Evolutionary conservation across 2,329 filamentous ascomycete species (phyloP), one percentile per base, ranked within the genome.

Genomic region (Beauveria varroae): DNA sequence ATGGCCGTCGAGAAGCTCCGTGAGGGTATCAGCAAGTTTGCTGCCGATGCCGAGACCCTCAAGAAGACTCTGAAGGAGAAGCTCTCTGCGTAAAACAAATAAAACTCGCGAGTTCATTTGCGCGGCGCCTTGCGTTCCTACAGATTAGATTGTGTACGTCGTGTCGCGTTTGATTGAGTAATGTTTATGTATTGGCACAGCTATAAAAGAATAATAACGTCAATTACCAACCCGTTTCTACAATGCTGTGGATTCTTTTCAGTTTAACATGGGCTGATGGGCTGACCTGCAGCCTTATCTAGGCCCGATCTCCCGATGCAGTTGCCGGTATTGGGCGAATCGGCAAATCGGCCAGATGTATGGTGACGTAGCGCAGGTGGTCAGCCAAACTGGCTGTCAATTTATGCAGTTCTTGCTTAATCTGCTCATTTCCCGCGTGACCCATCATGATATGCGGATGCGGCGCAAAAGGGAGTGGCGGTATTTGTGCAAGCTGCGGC

Each of bases 1-100:
- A 99, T 99, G 95, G 95, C 91, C 66, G 91, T 96, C 68, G 93
- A 98, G 88, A 99, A 99, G 89, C 87, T 99, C 70, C 90, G 93
- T 65, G 95, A 99, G 81, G 95, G 95, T 79, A 99, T 99, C 84
- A 96, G 91, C 84, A 97, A 97, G 83, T 99, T 99, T 73, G 93
- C 95, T 63, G 95, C 95, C 69, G 95, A 99, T 73, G 93, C 95
- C 68, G 81, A 93, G 68, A 96, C 91, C 63, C 87, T 99, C 71
- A 98, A 98, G 89, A 84, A 86, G 66, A 93, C 96, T 72, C 84
- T 99, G 73, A 88, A 88, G 84, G 78, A 86, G 79, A 98, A 97
- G 90, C 83, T 98, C 70, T 60, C 67, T 61, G 75, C 76, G 64
- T 79, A 79, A 74, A 67, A 64, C 16, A 28, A 18, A 61, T 7